Percentiles rank a stretch among this genome's conserved stretches.
Conservation (phyloP, 1,284 basidiomycete species). For the Puccinia novopanici region DNA sequence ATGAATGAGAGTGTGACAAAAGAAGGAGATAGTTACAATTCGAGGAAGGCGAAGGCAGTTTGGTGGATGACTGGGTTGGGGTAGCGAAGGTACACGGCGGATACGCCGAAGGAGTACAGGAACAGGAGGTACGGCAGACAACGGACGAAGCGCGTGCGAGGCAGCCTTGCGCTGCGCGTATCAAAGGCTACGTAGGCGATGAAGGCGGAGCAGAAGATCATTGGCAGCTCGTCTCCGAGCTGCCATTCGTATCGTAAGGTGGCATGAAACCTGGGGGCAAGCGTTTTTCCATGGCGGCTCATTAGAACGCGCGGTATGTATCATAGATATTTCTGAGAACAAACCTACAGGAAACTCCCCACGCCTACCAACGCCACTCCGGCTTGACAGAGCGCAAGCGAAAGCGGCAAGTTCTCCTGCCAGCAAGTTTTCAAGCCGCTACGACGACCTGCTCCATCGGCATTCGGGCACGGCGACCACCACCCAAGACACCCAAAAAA, state of each 20-base stretch:
- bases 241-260: slow-evolving; percentile 58
- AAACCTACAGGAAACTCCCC: slow-evolving; percentile 48
- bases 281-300: too few species aligned
- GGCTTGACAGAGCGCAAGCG: slow-evolving; percentile 41
- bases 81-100: slow-evolving; percentile 57
- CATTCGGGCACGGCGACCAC: background rate
- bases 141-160: slow-evolving; percentile 48
- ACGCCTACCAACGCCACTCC: slow-evolving; percentile 46
- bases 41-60: slow-evolving; percentile 62
- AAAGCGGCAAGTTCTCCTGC: slow-evolving; percentile 35
- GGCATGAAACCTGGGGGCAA: slow-evolving; percentile 55
- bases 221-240: slow-evolving; percentile 58
- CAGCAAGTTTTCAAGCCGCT: slow-evolving; percentile 42
- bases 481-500: too few species aligned
- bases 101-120: slow-evolving; percentile 52
- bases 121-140: slow-evolving; percentile 52
- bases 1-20: background rate
- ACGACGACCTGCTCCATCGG: background rate
- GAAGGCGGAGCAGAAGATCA: slow-evolving; percentile 57
- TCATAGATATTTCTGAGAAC: background rate
- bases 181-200: slow-evolving; percentile 57
- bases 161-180: slow-evolving; percentile 51
- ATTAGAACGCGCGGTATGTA: too few species aligned
- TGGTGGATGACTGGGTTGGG: slow-evolving; percentile 65
- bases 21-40: slow-evolving; percentile 54